Evolutionary conservation across 2,329 filamentous ascomycete genomes (phyloP).

Genomic region (Colletotrichum endophyticum): DNA sequence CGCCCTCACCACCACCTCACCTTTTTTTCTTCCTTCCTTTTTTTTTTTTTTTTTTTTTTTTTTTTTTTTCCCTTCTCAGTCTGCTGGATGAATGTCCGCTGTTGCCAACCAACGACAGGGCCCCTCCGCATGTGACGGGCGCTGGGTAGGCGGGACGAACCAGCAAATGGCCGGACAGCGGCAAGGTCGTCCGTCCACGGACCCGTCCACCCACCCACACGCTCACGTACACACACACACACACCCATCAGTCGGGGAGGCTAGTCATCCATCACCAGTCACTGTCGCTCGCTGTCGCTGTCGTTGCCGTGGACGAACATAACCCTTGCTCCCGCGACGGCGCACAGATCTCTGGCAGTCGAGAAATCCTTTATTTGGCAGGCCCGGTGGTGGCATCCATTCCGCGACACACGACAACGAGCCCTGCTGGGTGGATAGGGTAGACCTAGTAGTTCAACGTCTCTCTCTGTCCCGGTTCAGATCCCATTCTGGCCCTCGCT

Average conservation of each 20-base stretch:
- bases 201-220: neutral
- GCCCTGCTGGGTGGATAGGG: neutral
- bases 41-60: neutral
- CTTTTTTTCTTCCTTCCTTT: too few species aligned
- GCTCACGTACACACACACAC: neutral
- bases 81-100: neutral
- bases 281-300: neutral
- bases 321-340: neutral
- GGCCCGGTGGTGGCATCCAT: neutral
- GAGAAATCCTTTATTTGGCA: neutral
- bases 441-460: neutral
- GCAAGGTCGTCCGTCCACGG: neutral
- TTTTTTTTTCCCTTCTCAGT: neutral
- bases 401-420: neutral
- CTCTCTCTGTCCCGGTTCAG: neutral
- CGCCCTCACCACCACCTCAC: conserved; percentile 10
- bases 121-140: neutral
- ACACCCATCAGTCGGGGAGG: neutral
- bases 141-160: conserved; percentile 9
- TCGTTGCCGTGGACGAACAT: neutral
- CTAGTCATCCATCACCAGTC: neutral
- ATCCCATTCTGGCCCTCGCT: neutral
- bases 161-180: conserved; percentile 6
- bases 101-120: neutral
- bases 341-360: neutral